Evolutionary conservation across 2,329 filamentous ascomycete genomes (phyloP).

Genomic region (Lasiodiplodia theobromae): DNA sequence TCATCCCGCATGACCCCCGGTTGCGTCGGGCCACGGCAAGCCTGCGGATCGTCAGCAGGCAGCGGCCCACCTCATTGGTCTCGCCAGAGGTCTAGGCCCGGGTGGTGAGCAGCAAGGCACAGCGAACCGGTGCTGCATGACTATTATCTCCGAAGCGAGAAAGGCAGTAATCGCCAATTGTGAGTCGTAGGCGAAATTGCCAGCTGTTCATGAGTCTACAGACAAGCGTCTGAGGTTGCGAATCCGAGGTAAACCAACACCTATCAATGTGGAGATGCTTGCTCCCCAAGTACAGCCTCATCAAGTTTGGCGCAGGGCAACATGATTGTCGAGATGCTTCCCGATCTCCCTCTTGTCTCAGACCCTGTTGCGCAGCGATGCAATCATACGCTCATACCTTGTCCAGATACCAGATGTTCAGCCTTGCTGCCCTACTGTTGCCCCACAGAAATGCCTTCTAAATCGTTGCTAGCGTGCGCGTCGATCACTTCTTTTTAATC

Average conservation of each 20-base stretch:
- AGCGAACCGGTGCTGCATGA: background rate
- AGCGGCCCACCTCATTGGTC: conserved; percentile 1
- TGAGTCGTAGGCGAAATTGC: no score
- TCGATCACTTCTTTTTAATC: background rate
- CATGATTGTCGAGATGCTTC: background rate
- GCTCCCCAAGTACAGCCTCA: background rate
- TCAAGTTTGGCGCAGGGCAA: background rate
- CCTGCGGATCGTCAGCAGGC: conserved; percentile 11
- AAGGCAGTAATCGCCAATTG: background rate
- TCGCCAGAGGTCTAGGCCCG: background rate
- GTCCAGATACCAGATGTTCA: no score
- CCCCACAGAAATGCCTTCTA: background rate
- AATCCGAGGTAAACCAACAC: background rate
- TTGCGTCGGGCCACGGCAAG: conserved; percentile 12
- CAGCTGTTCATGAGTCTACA: background rate
- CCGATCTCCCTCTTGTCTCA: background rate
- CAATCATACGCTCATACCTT: background rate
- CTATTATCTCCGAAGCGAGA: conserved; percentile 5
- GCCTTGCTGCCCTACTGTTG: background rate
- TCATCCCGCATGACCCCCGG: conserved; percentile 22
- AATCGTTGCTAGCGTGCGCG: background rate
- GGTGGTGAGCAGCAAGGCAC: conserved; percentile 9
- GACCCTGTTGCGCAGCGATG: background rate
- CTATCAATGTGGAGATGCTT: background rate
- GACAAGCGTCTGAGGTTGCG: background rate